Conservation (phyloP, 306 rosid species). For the Cyclanthera cordifolia region DNA sequence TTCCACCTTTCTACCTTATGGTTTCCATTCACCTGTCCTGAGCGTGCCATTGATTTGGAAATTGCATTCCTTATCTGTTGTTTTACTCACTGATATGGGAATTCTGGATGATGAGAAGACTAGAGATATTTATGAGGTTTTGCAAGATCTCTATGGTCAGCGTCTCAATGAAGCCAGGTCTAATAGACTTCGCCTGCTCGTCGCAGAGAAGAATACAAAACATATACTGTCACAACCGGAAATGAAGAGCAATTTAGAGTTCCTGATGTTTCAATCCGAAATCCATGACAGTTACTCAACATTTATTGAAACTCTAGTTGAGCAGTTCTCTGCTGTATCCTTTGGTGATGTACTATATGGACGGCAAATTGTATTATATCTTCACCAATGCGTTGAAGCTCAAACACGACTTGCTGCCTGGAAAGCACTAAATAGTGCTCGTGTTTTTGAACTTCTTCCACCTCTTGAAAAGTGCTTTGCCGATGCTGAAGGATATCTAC, state of each 20-base stretch:
- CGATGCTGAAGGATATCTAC: constrained; percentile 63
- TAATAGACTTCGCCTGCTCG: constrained; percentile 17
- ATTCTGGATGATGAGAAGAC: constrained; percentile 58
- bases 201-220: constrained; percentile 2
- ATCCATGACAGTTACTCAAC: constrained; percentile 61
- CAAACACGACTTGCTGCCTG: constrained; percentile 67
- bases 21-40: constrained; percentile 51
- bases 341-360: constrained; percentile 74
- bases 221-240: constrained; percentile 13
- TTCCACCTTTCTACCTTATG: constrained; percentile 42
- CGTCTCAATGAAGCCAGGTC: constrained; percentile 47
- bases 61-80: constrained; percentile 72
- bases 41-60: constrained; percentile 76
- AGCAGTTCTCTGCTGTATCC: constrained; percentile 77
- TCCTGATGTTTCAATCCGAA: constrained; percentile 62
- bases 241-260: constrained; percentile 30
- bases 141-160: constrained; percentile 78
- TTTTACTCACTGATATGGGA: constrained; percentile 73
- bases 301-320: constrained; percentile 72
- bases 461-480: constrained; percentile 60
- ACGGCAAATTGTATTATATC: constrained; percentile 81
- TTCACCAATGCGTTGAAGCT: constrained; percentile 63
- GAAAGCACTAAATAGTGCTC: constrained; percentile 61
- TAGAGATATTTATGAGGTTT: constrained; percentile 58
- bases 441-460: constrained; percentile 85